Evolutionary conservation across 2,329 filamentous ascomycete genomes (phyloP).

Genomic region (Rachicladosporium sp.): DNA sequence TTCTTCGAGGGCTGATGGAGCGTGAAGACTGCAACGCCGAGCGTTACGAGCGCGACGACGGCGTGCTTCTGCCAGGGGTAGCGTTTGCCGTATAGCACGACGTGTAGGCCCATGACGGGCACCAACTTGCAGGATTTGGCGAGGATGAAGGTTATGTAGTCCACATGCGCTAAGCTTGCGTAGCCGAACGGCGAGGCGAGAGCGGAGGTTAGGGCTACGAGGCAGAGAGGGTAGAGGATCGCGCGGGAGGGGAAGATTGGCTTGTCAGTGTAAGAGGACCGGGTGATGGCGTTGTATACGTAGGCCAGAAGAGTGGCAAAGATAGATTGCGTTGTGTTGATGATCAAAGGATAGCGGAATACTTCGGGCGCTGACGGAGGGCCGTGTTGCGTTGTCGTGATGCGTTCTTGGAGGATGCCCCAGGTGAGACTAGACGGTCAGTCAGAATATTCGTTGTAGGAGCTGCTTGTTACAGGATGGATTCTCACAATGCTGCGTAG

Average conservation of each 20-base stretch:
- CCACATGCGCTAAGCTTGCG: conserved; percentile 80
- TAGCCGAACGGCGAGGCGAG: conserved; percentile 95
- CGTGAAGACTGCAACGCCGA: conserved; percentile 89
- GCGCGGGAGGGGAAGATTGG: conserved; percentile 64
- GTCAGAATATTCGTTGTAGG: not conserved
- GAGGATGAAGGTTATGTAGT: conserved; percentile 95
- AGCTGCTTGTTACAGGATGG: not conserved
- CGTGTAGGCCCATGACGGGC: conserved; percentile 95
- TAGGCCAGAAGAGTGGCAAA: conserved; percentile 77
- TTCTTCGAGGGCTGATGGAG: conserved; percentile 49
- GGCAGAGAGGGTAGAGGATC: conserved; percentile 65
- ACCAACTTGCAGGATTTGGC: conserved; percentile 97
- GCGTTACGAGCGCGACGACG: conserved; percentile 80
- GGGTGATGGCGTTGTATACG: conserved; percentile 58
- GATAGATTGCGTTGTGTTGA: conserved; percentile 89
- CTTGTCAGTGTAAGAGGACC: conserved; percentile 31
- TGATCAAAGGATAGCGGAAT: conserved; percentile 87
- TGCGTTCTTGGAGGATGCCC: conserved; percentile 92
- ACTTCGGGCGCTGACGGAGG: conserved; percentile 48
- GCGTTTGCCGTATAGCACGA: conserved; percentile 75
- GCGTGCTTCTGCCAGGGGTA: conserved; percentile 96
- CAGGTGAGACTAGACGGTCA: conserved; percentile 57
- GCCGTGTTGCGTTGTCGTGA: conserved; percentile 84
- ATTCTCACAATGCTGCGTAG: conserved; percentile 78
- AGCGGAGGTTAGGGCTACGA: conserved; percentile 77